Evolutionary conservation across 257 asterid species (phyloP).

Genomic region (Solanum corneliomulleri): DNA sequence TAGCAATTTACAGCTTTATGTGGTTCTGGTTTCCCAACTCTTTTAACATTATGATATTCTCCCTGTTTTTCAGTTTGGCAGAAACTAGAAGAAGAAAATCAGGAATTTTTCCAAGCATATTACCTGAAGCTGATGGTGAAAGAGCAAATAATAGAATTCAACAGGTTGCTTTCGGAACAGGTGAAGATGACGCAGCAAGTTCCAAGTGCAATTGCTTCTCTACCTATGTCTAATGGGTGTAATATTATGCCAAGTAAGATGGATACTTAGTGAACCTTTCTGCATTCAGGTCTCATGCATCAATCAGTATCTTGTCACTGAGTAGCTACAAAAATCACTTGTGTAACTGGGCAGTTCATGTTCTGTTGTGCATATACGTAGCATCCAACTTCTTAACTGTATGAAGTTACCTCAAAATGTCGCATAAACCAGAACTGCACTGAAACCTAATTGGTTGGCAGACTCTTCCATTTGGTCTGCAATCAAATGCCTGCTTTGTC

Average conservation of each 20-base stretch:
- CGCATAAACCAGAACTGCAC: not conserved
- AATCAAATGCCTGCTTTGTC: not conserved
- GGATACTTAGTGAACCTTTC: not conserved
- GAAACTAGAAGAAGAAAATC: conserved; percentile 72
- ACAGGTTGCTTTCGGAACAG: conserved; percentile 57
- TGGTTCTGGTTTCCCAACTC: not conserved
- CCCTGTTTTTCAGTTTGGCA: conserved; percentile 66
- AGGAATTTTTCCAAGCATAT: conserved; percentile 71
- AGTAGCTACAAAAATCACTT: not conserved
- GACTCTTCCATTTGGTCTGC: not conserved
- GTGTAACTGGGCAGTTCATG: not conserved
- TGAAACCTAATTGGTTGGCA: not conserved
- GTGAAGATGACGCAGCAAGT: conserved; percentile 51
- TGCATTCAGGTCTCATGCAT: not conserved
- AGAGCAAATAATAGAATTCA: conserved; percentile 77
- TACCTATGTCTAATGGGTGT: conserved; percentile 53
- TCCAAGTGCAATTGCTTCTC: conserved; percentile 33
- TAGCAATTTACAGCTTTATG: not conserved
- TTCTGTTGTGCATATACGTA: not conserved
- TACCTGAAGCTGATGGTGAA: conserved; percentile 58
- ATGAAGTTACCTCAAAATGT: not conserved
- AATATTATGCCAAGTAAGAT: conserved; percentile 57
- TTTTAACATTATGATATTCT: not conserved
- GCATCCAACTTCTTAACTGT: not conserved
- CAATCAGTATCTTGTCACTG: not conserved